Base-by-base conservation (phyloP, 305 asterid species). In the Caryopteris hybrid region DNA sequence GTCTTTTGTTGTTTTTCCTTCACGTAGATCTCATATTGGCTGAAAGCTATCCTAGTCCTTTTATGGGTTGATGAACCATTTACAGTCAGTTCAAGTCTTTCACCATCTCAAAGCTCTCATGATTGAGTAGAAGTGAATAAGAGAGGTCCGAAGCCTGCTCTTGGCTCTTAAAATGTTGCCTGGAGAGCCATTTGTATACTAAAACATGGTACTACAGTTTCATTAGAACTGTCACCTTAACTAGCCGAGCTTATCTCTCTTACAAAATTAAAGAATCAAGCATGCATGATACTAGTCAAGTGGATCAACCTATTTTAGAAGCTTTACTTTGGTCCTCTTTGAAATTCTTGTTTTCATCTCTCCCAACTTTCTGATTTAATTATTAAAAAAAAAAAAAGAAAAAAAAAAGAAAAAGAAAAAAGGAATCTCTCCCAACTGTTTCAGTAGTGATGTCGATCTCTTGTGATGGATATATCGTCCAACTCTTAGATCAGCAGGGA, bases 311-410 rank as follows among this genome's bases (percentile, higher is more conserved):
- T 54, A 9, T 20, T 33, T 68, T 23, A 41, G 68, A 68, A 42
- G 36, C 34, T 61, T 62, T 38, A 14, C 68, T 0, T 3, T 36
- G 48, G 38, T 48, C 33, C 36, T 41, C 65, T 41, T 55, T 54
- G 31, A 47, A 27, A 39, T 58, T 34, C 23, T 73, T 73, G 46
- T 38, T 62, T 43, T 61, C 25, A 42, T 43, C 31, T 42, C 66
- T 25, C 47, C n/a, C n/a, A n/a, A n/a, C n/a, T n/a, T n/a, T n/a
- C n/a, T n/a, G n/a, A n/a, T n/a, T n/a, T n/a, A n/a, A n/a, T n/a
- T n/a, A n/a, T n/a, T n/a, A n/a, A n/a, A n/a, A n/a, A n/a, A n/a
- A n/a, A n/a, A n/a, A n/a, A n/a, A n/a, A n/a, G n/a, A n/a, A n/a
- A n/a, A n/a, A n/a, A n/a, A n/a, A n/a, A n/a, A n/a, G n/a, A n/a